Evolutionary conservation across 345 rosid genomes (phyloP).

Genomic region (Nasturtium officinale): DNA sequence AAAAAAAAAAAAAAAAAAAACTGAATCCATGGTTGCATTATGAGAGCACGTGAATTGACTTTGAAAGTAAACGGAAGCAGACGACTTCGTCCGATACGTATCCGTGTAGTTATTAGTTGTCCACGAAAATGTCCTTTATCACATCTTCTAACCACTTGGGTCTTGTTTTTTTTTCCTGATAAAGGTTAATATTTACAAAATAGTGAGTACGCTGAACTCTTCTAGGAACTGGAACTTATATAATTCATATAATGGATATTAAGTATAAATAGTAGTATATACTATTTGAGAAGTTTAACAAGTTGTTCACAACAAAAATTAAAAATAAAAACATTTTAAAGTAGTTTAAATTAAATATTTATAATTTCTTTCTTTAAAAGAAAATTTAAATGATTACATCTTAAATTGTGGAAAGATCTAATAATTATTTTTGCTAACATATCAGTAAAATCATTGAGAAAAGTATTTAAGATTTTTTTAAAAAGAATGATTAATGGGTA

Average conservation of each 20-base stretch:
- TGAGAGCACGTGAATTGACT: slow-evolving; percentile 31
- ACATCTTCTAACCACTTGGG: background rate
- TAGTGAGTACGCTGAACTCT: too few relatives aligned
- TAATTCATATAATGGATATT: background rate
- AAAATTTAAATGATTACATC: too few relatives aligned
- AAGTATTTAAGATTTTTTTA: background rate
- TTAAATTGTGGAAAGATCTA: background rate
- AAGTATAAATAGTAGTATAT: background rate
- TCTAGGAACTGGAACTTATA: background rate
- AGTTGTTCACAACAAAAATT: background rate
- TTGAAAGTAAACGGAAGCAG: slow-evolving; percentile 28
- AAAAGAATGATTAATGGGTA: background rate
- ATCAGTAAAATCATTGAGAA: background rate
- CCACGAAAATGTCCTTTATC: background rate
- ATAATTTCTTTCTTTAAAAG: too few relatives aligned
- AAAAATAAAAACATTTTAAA: background rate
- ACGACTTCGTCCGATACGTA: slow-evolving; percentile 26
- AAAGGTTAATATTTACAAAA: background rate
- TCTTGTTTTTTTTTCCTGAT: background rate
- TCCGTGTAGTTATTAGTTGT: slow-evolving; percentile 1
- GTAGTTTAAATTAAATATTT: background rate
- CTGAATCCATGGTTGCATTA: slow-evolving; percentile 23
- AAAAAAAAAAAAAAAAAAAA: background rate
- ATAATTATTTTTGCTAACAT: background rate
- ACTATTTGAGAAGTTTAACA: background rate